Evolutionary conservation across 1,139 yeast species (phyloP).

Genomic region (Hyphopichia pseudoburtonii): DNA sequence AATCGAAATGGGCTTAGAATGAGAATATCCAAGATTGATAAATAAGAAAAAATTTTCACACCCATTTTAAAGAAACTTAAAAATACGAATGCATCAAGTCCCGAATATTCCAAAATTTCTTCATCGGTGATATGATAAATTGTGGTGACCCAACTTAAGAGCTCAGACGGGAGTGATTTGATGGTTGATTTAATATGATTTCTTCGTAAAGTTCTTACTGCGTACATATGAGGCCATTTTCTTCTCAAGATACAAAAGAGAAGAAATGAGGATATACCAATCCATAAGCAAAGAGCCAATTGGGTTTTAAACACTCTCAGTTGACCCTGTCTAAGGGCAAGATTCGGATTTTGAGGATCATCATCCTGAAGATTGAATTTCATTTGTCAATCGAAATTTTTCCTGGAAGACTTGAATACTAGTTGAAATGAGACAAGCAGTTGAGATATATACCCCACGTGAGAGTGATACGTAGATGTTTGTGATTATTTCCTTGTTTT

Average conservation of each 20-base stretch:
- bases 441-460: too few species aligned
- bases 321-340: conserved; percentile 34
- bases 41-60: conserved; percentile 34
- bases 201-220: conserved; percentile 45
- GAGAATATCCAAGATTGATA: conserved; percentile 38
- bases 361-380: conserved; percentile 1
- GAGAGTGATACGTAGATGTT: too few species aligned
- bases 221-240: conserved; percentile 53
- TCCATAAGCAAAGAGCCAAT: conserved; percentile 35
- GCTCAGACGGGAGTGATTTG: conserved; percentile 35
- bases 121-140: conserved; percentile 40
- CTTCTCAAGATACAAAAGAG: conserved; percentile 44
- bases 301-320: conserved; percentile 49
- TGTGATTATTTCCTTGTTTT: too few species aligned
- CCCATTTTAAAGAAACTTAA: conserved; percentile 48
- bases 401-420: too few species aligned
- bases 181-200: conserved; percentile 21
- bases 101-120: conserved; percentile 40
- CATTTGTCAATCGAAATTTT: too few species aligned
- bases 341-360: conserved; percentile 22
- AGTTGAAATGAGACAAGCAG: too few species aligned
- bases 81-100: conserved; percentile 48
- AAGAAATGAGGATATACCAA: conserved; percentile 36
- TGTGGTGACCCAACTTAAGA: conserved; percentile 43
- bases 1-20: conserved; percentile 45